phyloP scores from a whole-genome alignment of 768 basidiomycete genomes.

The Podaxis rugospora region DNA sequence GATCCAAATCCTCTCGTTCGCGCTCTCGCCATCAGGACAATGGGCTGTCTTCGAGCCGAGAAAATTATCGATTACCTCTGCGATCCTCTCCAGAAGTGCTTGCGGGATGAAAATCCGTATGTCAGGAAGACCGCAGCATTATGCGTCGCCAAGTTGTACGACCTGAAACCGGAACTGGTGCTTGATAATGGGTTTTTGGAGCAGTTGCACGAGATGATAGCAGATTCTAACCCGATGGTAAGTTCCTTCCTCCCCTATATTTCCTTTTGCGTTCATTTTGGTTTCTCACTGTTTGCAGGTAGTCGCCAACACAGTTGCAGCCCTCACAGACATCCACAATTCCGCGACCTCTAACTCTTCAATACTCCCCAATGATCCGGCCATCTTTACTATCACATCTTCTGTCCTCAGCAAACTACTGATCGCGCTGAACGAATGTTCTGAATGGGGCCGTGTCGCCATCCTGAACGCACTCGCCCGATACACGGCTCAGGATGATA shows the following conservation, averaged over 20 bases:
- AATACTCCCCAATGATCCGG: constrained; percentile 52
- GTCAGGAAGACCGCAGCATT: constrained; percentile 97
- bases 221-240: constrained; percentile 97
- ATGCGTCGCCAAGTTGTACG: constrained; percentile 96
- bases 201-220: constrained; percentile 86
- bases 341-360: constrained; percentile 59
- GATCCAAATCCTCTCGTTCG: constrained; percentile 96
- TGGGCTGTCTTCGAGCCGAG: constrained; percentile 95
- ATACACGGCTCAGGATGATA: constrained; percentile 80
- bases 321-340: constrained; percentile 87
- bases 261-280: constrained; percentile 1
- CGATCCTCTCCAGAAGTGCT: constrained; percentile 86
- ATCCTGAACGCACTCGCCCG: constrained; percentile 83
- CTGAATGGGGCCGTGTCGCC: constrained; percentile 98
- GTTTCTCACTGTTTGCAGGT: constrained; percentile 53
- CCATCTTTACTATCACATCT: constrained; percentile 79
- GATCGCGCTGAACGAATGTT: constrained; percentile 95
- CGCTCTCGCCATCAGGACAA: constrained; percentile 94
- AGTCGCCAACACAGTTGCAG: constrained; percentile 93
- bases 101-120: constrained; percentile 96
- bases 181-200: constrained; percentile 93
- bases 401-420: constrained; percentile 83
- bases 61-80: constrained; percentile 99
- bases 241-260: constrained; percentile 11
- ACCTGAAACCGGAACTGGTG: constrained; percentile 92